Percentiles rank a stretch among this genome's conserved stretches.
Evolutionary conservation across 164 flowering plant genomes (phyloP).

Genomic region (Dillenia turbinata): DNA sequence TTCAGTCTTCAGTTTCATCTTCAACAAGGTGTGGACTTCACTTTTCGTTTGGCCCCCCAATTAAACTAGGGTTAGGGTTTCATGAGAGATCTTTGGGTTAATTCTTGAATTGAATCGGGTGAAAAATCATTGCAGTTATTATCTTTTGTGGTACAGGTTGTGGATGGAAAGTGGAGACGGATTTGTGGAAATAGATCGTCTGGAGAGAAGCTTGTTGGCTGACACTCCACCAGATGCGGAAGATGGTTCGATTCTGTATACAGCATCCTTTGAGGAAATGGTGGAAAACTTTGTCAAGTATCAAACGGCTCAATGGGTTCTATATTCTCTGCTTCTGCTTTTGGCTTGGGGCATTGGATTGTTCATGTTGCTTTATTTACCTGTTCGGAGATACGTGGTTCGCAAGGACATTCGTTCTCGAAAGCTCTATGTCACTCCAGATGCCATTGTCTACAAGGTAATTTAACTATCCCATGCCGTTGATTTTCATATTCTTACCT

Average conservation of each 20-base stretch:
- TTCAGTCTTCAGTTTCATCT: no score
- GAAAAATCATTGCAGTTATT: no score
- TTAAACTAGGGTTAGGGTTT: no score
- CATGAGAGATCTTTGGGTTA: no score
- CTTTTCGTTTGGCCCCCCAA: no score
- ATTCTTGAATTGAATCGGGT: no score
- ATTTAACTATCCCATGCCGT: conserved; percentile 4
- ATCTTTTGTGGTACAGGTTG: no score
- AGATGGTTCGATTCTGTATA: conserved; percentile 40
- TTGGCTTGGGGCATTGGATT: conserved; percentile 83
- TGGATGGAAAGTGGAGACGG: conserved; percentile 44
- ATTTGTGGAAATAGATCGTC: conserved; percentile 46
- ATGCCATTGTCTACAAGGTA: conserved; percentile 75
- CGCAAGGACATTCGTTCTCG: conserved; percentile 58
- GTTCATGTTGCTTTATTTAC: conserved; percentile 69
- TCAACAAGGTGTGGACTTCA: no score
- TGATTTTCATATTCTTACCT: not conserved
- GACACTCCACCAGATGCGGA: conserved; percentile 11
- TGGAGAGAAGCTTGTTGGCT: conserved; percentile 50
- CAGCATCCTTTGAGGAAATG: conserved; percentile 63
- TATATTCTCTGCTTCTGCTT: conserved; percentile 61
- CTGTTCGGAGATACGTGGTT: conserved; percentile 53
- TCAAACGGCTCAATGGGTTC: conserved; percentile 66
- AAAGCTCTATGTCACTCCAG: conserved; percentile 59
- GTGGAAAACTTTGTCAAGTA: conserved; percentile 69